Percentiles rank a stretch among this genome's conserved stretches.
phyloP scores from a whole-genome alignment of 768 basidiomycete species.

The Suillus clintonianus region DNA sequence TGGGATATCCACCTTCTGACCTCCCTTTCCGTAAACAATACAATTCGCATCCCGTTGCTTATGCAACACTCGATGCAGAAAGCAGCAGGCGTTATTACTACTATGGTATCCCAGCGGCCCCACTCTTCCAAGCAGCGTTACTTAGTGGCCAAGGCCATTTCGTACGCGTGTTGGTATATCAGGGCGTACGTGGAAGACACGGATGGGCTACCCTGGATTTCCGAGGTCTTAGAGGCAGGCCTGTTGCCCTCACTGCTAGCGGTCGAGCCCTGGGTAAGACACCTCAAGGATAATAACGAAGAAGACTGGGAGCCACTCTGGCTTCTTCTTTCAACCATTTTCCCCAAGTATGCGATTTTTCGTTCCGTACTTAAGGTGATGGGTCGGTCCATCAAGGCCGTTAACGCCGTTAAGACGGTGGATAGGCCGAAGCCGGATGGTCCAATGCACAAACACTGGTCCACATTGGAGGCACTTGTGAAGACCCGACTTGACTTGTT shows the following conservation, averaged over 20 bases:
- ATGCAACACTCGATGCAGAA: conserved; percentile 20
- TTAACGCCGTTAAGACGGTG: conserved; percentile 14
- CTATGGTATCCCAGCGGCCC: conserved; percentile 13
- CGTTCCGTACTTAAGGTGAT: conserved; percentile 18
- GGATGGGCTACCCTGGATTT: conserved; percentile 27
- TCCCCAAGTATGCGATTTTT: conserved; percentile 30
- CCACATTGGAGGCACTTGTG: conserved; percentile 19
- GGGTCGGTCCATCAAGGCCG: conserved; percentile 13
- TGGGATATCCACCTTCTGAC: conserved; percentile 34
- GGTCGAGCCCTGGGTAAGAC: conserved; percentile 26
- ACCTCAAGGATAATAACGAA: conserved; percentile 15
- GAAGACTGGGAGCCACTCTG: conserved; percentile 33
- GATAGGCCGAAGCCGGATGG: conserved; percentile 19
- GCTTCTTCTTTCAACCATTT: conserved; percentile 21
- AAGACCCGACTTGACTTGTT: conserved; percentile 15
- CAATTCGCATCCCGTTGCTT: conserved; percentile 24
- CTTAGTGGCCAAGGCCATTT: conserved; percentile 26
- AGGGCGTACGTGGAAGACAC: conserved; percentile 27
- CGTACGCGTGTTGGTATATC: conserved; percentile 32
- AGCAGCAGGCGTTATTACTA: conserved; percentile 17
- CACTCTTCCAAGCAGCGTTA: neutral
- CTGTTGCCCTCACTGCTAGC: conserved; percentile 26
- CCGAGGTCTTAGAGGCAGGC: conserved; percentile 24
- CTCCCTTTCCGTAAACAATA: conserved; percentile 22
- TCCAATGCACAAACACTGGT: conserved; percentile 20